phyloP scores from a whole-genome alignment of 2,329 filamentous ascomycete species.

The Aspergillus sp. region DNA sequence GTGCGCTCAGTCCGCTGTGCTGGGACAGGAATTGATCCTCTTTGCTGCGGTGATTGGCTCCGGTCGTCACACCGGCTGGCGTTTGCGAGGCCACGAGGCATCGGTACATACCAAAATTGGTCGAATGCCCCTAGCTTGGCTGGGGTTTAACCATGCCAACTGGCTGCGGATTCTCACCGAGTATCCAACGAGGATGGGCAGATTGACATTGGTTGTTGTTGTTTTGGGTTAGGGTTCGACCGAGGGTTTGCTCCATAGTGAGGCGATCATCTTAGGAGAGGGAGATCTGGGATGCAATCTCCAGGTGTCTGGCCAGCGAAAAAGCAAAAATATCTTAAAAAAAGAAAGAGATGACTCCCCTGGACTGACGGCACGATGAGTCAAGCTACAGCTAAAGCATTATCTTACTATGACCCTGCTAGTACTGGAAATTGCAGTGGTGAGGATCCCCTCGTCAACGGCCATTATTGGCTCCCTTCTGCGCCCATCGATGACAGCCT shows the following conservation, averaged over 20 bases:
- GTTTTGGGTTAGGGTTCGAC: background rate
- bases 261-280: background rate
- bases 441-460: background rate
- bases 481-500: too few species aligned
- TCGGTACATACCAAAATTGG: background rate
- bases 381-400: too few species aligned
- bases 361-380: too few species aligned
- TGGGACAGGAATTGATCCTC: background rate
- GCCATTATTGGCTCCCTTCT: too few species aligned
- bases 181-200: background rate
- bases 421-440: too few species aligned
- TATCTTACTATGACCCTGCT: too few species aligned
- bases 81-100: slow-evolving; percentile 4
- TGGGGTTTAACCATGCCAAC: background rate
- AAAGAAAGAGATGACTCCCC: background rate
- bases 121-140: background rate
- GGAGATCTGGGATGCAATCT: slow-evolving; percentile 1
- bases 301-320: background rate
- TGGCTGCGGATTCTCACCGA: background rate
- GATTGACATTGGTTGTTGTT: background rate
- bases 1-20: background rate
- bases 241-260: background rate
- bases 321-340: background rate
- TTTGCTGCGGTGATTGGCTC: background rate
- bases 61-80: background rate